phyloP scores from a whole-genome alignment of 106 monocot genomes.

The Ottelia alismoides region DNA sequence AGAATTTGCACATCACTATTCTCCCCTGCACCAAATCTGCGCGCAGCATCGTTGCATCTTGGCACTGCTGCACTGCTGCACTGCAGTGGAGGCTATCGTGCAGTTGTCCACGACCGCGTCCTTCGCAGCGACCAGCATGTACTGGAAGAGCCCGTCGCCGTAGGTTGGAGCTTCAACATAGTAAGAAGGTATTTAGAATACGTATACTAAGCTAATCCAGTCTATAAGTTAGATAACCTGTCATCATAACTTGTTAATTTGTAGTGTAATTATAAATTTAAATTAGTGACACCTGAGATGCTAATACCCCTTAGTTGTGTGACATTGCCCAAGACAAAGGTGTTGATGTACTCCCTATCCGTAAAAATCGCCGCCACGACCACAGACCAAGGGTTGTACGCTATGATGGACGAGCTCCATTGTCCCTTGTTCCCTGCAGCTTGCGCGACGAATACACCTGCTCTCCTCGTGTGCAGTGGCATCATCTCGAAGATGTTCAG shows the following conservation, averaged over 20 bases:
- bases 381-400: slow-evolving; percentile 63
- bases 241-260: no score
- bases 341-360: slow-evolving; percentile 23
- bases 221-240: no score
- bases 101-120: slow-evolving; percentile 18
- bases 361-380: slow-evolving; percentile 52
- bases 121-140: slow-evolving; percentile 45
- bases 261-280: no score
- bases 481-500: slow-evolving; percentile 41
- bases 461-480: slow-evolving; percentile 39
- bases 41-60: slow-evolving; percentile 27
- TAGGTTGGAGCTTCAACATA: slow-evolving; percentile 40
- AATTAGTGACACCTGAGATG: slow-evolving; percentile 48
- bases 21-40: slow-evolving; percentile 19
- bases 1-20: slow-evolving; percentile 66
- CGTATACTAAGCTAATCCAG: no score
- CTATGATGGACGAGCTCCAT: slow-evolving; percentile 29
- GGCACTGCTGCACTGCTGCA: slow-evolving; percentile 78
- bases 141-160: slow-evolving; percentile 20
- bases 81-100: not conserved
- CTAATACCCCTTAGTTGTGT: slow-evolving; percentile 34
- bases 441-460: slow-evolving; percentile 66
- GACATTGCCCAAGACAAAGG: slow-evolving; percentile 27
- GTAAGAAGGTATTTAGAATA: no score
- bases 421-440: slow-evolving; percentile 82